Percentiles rank a stretch among this genome's conserved stretches.
Evolutionary conservation across 2,329 filamentous ascomycete species (phyloP).

Genomic region (Epichloe gansuensis): DNA sequence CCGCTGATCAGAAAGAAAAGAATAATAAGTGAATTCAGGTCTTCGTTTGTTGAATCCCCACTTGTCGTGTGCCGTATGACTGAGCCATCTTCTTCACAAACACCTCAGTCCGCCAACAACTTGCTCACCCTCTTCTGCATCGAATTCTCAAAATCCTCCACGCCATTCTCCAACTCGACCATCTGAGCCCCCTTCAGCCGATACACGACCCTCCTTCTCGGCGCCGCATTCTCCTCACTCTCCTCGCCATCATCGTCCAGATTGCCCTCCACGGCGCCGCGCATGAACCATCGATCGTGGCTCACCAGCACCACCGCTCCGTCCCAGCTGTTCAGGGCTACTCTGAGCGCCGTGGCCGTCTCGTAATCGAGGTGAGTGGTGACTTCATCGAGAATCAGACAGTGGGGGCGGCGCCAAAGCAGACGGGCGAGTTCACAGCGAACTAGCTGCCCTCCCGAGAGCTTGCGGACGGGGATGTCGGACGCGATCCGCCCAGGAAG

Average conservation of each 20-base stretch:
- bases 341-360: constrained; percentile 60
- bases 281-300: constrained; percentile 74
- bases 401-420: constrained; percentile 57
- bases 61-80: too few relatives aligned
- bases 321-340: constrained; percentile 54
- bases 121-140: constrained; percentile 47
- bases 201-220: constrained; percentile 44
- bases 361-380: constrained; percentile 80
- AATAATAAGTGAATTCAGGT: too few relatives aligned
- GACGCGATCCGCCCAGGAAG: constrained; percentile 58
- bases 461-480: constrained; percentile 57
- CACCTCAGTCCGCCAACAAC: constrained; percentile 17
- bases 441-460: constrained; percentile 72
- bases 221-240: constrained; percentile 26
- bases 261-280: constrained; percentile 45
- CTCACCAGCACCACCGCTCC: constrained; percentile 68
- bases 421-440: constrained; percentile 52
- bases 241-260: constrained; percentile 24
- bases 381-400: constrained; percentile 67
- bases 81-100: not conserved
- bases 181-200: constrained; percentile 47
- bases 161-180: constrained; percentile 43
- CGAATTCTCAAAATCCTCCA: constrained; percentile 51
- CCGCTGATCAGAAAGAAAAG: too few relatives aligned
- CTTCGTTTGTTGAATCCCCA: too few relatives aligned